Evolutionary conservation across 805 yeast genomes (phyloP), one percentile per base, ranked within the genome.

Genomic region (Candida coquimbonensis): DNA sequence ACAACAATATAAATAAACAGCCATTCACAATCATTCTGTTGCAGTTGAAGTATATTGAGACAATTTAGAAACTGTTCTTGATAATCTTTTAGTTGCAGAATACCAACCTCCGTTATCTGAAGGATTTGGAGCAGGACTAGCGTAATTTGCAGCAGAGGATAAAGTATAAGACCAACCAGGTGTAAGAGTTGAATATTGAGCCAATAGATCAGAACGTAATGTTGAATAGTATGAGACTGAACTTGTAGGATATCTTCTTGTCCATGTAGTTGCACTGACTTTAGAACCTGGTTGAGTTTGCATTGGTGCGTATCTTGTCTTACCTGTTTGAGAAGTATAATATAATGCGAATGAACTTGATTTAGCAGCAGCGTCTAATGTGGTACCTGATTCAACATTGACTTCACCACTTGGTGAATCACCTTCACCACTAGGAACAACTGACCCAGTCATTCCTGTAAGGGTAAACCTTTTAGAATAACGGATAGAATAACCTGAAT

Each of bases 231-330:
- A 77, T 0, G 86, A 74, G 47, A 76, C 85, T 0, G 86, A 70
- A 42, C 88, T 78, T 1, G 95, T 77, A 21, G 93, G 81, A 63
- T 65, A 81, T 52, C 79, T 70, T 55, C 81, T 74, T 5, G 83
- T 62, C 82, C 90, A 83, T 5, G 81, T 66, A 5, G 85, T 74
- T 5, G 62, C 52, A 1, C 96, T 85, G 27, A 87, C 77, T 9
- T 68, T 70, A 2, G 86, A 60, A 4, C 83, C 86, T 9, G 99
- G 97, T 64, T 88, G 96, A 48, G 72, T 63, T 67, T 90, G 97
- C 96, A 89, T 87, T 43, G 97, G 96, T 1, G 97, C 97, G 64
- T 69, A 87, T 59, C 90, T 76, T 8, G 85, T 78, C 26, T 53
- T 63, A 27, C 96, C 96, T 1, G 91, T 82, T 69, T 91, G 98